Percentiles rank a stretch among this genome's conserved stretches.
These are phyloP conservation scores for Polysphondylium violaceum DNA, from an alignment of 78 protist genomes.

Conservation along the genomic window DNA sequence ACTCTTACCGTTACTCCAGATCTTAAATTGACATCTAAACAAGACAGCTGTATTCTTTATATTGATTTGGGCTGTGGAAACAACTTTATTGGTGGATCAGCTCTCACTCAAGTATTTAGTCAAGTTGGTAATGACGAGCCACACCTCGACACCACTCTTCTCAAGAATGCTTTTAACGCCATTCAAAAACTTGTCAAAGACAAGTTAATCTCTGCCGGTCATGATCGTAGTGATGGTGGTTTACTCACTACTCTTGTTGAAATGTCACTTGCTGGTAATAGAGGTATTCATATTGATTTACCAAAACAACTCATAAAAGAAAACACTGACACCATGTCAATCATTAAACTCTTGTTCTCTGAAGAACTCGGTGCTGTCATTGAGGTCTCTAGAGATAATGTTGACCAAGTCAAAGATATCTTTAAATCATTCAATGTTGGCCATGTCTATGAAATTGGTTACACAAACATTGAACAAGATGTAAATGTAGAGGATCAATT, in stretches of 20 bases:
- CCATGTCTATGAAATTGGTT: slow-evolving; percentile 60
- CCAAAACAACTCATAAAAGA: neutral
- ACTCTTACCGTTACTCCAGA: slow-evolving; percentile 92
- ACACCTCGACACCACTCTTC: slow-evolving; percentile 42
- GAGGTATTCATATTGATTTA: slow-evolving; percentile 75
- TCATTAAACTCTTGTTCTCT: slow-evolving; percentile 80
- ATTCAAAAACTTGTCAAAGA: slow-evolving; percentile 42
- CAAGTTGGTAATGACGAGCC: slow-evolving; percentile 84
- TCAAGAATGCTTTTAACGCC: slow-evolving; percentile 35
- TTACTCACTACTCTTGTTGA: slow-evolving; percentile 88
- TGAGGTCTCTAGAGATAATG: slow-evolving; percentile 26
- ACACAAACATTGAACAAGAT: neutral
- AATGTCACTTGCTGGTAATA: slow-evolving; percentile 94
- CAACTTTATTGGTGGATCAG: slow-evolving; percentile 90
- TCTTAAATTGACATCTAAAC: slow-evolving; percentile 66
- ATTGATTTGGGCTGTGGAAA: slow-evolving; percentile 85
- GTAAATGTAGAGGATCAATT: neutral
- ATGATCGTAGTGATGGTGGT: slow-evolving; percentile 97
- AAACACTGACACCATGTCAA: neutral
- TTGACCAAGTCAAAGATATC: slow-evolving; percentile 18
- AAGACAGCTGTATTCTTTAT: slow-evolving; percentile 66
- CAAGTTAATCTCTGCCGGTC: slow-evolving; percentile 85
- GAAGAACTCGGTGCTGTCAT: slow-evolving; percentile 92
- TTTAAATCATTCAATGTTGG: neutral
- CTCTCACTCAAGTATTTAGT: slow-evolving; percentile 87